A percentile compares a stretch with the other conserved stretches of the same genome.
phyloP scores from a whole-genome alignment of 2,329 filamentous ascomycete genomes.

The Diaporthe ampelina region DNA sequence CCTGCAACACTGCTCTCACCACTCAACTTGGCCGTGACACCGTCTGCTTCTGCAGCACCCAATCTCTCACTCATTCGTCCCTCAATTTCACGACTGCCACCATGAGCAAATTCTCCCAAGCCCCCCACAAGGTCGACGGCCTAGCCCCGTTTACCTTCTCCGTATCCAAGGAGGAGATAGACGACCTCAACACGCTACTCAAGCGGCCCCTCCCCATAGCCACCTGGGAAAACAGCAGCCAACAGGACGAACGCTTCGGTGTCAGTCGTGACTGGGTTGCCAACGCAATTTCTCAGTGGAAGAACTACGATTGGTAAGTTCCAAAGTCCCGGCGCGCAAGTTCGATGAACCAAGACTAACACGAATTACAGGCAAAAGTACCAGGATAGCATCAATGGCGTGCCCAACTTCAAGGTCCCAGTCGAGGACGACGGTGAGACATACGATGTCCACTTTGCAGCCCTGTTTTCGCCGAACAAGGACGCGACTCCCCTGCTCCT shows the following conservation, averaged over 20 bases:
- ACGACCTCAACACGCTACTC: conserved; percentile 14
- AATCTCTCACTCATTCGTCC: neutral
- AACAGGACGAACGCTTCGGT: neutral
- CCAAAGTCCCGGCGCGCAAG: neutral
- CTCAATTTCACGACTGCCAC: neutral
- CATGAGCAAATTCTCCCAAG: conserved; percentile 25
- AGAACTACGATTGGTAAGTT: conserved; percentile 18
- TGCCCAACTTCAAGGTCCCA: conserved; percentile 61
- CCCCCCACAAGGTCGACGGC: conserved; percentile 8
- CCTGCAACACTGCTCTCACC: neutral
- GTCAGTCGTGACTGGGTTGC: neutral
- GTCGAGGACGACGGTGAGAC: conserved; percentile 53
- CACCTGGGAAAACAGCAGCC: conserved; percentile 16
- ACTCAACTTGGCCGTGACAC: neutral
- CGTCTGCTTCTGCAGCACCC: too few species aligned
- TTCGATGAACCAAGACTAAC: neutral
- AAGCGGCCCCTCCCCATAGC: conserved; percentile 17
- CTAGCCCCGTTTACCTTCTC: conserved; percentile 10
- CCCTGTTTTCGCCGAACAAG: conserved; percentile 64
- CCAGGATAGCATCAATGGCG: conserved; percentile 57
- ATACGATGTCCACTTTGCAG: conserved; percentile 66
- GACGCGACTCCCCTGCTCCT: conserved; percentile 65
- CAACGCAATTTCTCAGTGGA: conserved; percentile 11
- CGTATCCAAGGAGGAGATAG: conserved; percentile 18
- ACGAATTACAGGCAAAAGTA: conserved; percentile 52